phyloP scores from a whole-genome alignment of 2,329 filamentous ascomycete genomes.

The Ambrosiella xylebori region DNA sequence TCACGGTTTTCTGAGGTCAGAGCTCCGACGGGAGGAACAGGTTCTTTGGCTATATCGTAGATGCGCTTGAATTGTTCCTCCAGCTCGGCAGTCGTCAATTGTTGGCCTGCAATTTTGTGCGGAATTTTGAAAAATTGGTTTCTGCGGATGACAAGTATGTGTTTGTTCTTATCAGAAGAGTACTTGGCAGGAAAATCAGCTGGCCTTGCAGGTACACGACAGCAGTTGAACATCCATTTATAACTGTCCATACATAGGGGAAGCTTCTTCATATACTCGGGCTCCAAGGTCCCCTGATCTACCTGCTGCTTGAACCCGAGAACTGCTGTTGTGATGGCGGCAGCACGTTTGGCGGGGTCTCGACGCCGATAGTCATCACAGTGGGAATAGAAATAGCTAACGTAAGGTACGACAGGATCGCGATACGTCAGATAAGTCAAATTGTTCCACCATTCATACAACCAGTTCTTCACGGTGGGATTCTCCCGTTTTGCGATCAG shows the following conservation, averaged over 20 bases:
- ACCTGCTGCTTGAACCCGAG: constrained; percentile 93
- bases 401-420: constrained; percentile 91
- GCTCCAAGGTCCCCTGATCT: constrained; percentile 66
- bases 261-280: constrained; percentile 96
- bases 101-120: constrained; percentile 64
- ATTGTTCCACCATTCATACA: constrained; percentile 97
- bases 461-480: constrained; percentile 77
- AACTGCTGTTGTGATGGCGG: constrained; percentile 68
- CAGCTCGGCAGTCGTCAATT: constrained; percentile 76
- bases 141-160: constrained; percentile 82
- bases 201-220: constrained; percentile 65
- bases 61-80: constrained; percentile 77
- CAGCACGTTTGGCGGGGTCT: constrained; percentile 81
- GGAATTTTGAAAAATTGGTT: constrained; percentile 93
- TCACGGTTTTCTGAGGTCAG: constrained; percentile 89
- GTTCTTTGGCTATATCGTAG: constrained; percentile 53
- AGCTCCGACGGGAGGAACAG: constrained; percentile 57
- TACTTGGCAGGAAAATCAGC: constrained; percentile 75
- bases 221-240: constrained; percentile 97
- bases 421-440: constrained; percentile 83
- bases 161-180: constrained; percentile 54
- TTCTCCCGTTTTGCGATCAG: constrained; percentile 64
- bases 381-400: constrained; percentile 99
- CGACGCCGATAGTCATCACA: constrained; percentile 77
- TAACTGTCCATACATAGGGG: constrained; percentile 98